Evolutionary conservation across 2,329 filamentous ascomycete species (phyloP), one percentile per base, ranked within the genome.

Genomic region (Ophiostoma angusticollis): DNA sequence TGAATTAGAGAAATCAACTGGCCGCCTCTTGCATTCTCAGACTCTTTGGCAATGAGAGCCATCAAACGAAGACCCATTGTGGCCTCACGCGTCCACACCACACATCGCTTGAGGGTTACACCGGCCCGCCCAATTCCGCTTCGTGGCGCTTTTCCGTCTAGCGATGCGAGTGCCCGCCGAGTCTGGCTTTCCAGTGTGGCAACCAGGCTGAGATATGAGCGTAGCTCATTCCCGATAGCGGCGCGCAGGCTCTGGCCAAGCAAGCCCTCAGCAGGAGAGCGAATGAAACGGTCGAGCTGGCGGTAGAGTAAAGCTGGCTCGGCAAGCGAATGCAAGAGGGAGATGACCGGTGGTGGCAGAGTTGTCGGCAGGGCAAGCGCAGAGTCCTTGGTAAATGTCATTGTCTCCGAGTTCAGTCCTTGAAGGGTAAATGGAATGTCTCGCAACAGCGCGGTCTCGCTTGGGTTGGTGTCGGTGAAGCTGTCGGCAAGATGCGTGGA

Each of bases 61-160:
- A 98, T 87, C 40, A 98, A 65, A 13, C 91, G 77, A 49, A 98
- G 61, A 1, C 87, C 91, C 80, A 96, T 93, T 1, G 91, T 98
- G 6, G 91, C 85, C 58, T 98, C 93, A 49, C 89, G 76, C 8
- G 87, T 96, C 93, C 93, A 98, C 18, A 98, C 82, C 3, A 98
- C 82, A 51, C 89, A 96, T 55, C 91, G 72, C 58, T 96, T 96
- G 36, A 98, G 64, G 0, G 91, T 98, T 12, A 98, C 89, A 2
- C 87, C 86, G 1, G 84, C 80, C 51, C 87, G 91, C 6, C 84
- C 80, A 38, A 93, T 76, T 2, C 80, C 80, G 31, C 74, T 72
- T 33, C 78, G 70, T 3, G 81, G 74, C 4, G 73, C 72, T 2
- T 66, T 64, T 37, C 81, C 75, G 46, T 84, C 76, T n/a, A 91